These are phyloP conservation scores for Macaranga tanarius DNA, from an alignment of 441 rosid species.

Conservation along the genomic window DNA sequence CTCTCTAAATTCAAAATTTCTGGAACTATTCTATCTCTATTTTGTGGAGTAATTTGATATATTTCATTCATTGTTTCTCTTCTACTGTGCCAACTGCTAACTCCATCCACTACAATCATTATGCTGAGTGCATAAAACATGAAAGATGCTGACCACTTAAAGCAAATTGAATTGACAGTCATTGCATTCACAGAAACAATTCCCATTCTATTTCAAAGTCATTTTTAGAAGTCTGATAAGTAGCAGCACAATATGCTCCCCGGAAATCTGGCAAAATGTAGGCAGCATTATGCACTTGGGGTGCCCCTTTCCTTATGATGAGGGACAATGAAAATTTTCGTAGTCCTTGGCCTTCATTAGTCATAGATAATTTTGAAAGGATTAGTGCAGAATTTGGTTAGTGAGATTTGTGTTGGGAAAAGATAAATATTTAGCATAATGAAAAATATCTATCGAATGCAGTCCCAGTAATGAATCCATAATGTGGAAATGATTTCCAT, in stretches of 20 bases:
- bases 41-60: background rate
- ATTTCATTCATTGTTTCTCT: background rate
- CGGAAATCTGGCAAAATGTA: background rate
- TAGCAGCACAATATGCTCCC: background rate
- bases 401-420: background rate
- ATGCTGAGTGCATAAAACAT: background rate
- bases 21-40: background rate
- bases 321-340: background rate
- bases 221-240: background rate
- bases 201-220: background rate
- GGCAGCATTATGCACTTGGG: background rate
- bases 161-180: conserved; percentile 5
- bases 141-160: background rate
- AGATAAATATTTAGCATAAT: background rate
- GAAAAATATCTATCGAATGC: background rate
- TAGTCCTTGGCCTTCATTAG: background rate
- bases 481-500: background rate
- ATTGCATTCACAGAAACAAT: background rate
- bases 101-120: background rate
- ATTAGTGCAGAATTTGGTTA: background rate
- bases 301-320: background rate
- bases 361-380: background rate
- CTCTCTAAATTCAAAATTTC: background rate
- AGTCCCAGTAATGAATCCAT: background rate
- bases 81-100: background rate